Base-by-base conservation (phyloP, 2,329 filamentous ascomycete genomes). In the Teratosphaeria zuluensis region DNA sequence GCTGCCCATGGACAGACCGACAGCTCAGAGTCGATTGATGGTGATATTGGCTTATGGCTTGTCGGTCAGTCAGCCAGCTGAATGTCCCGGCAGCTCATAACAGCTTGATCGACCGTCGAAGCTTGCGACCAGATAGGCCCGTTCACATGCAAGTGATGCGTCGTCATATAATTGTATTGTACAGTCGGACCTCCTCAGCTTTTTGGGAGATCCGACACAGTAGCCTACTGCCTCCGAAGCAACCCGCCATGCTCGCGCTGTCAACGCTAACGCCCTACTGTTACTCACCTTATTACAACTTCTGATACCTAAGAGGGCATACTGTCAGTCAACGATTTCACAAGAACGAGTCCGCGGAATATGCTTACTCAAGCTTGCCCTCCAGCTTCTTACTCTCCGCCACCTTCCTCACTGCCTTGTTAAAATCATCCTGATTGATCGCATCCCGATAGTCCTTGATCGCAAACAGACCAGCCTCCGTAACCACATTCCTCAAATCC, bases 391-490 rank as follows among this genome's bases (percentile, higher is more conserved):
- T 99, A 62, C 90, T 83, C 77, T 99, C 94, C 16, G 89, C 91
- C 66, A 99, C 88, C 84, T 99, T 99, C 66, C 94, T 87, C 57
- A 99, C 94, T 3, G 94, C 94, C 78, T 96, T 96, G 81, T 96
- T 99, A 85, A 97, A 96, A 72, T 99, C 94, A 70, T 99, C 94
- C 75, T 99, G 94, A 77, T 89, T 97, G 76, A 99, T 89, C 12
- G 91, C 85, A 69, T 99, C 94, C 62, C 95, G 82, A 75, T 97
- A 96, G 72, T 96, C 94, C 77, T 97, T 97, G 83, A 99, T 99
- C 51, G 94, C 92, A 75, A 96, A 97, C 46, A 99, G 79, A 63
- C 94, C 94, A 66, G 94, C 94, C 81, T 99, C 94, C 14, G 94
- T 99, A 56, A 99, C 92, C 56, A 99, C 92, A 72, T 99, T 99